These are phyloP conservation scores for Mucor lusitanicus DNA, from an alignment of 371 early-diverging fungal species.

Conservation along the genomic window DNA sequence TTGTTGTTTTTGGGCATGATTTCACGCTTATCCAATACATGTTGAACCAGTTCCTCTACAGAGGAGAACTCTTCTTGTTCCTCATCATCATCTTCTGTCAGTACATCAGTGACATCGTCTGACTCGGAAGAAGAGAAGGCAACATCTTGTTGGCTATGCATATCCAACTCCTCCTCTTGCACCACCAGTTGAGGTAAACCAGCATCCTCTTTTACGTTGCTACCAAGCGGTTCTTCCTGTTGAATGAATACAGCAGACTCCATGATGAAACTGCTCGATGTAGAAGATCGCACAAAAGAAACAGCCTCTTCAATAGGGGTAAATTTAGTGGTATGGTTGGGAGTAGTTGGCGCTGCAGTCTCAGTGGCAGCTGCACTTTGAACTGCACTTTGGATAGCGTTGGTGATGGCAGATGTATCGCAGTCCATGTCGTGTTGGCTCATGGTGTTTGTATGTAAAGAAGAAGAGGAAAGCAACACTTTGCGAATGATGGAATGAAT, in stretches of 20 bases:
- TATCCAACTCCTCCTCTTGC: background rate
- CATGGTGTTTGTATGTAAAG: background rate
- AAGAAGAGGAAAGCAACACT: background rate
- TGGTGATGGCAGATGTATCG: background rate
- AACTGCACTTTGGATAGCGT: background rate
- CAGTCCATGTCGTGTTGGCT: background rate
- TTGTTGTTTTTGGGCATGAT: background rate
- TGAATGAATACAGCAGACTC: background rate
- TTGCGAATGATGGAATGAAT: background rate
- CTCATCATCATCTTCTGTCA: background rate
- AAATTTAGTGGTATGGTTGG: background rate
- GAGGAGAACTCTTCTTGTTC: background rate
- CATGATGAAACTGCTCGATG: background rate
- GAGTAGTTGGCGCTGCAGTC: background rate
- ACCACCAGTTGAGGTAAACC: background rate
- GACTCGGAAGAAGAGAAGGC: background rate
- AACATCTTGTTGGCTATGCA: too few species aligned
- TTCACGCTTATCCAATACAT: background rate
- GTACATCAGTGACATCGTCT: background rate
- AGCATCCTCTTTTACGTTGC: background rate
- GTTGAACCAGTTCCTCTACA: background rate
- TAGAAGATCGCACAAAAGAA: background rate
- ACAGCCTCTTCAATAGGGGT: constrained; percentile 11
- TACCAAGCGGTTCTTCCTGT: background rate
- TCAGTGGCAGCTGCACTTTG: background rate